Evolutionary conservation across 768 basidiomycete species (phyloP).

Genomic region (Rhodotorula paludigena): DNA sequence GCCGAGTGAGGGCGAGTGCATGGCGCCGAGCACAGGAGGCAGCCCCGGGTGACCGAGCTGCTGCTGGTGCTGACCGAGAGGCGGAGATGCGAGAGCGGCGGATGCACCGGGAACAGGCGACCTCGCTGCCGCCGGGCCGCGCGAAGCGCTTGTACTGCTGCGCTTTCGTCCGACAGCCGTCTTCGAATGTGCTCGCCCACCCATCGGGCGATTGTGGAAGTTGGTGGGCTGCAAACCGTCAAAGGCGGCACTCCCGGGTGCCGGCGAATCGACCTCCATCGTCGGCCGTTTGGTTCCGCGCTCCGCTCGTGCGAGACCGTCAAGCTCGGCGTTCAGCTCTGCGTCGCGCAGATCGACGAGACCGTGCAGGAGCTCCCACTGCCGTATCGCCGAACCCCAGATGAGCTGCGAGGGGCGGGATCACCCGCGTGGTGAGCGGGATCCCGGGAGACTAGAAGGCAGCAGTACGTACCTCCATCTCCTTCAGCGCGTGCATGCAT

Average conservation of each 20-base stretch:
- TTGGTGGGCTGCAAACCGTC: constrained; percentile 13
- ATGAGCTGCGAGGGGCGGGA: neutral
- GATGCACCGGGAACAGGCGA: too few relatives aligned
- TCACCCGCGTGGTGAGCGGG: too few relatives aligned
- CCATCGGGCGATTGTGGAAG: constrained; percentile 23
- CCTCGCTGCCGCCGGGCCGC: neutral
- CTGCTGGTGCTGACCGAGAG: too few relatives aligned
- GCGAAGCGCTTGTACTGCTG: neutral
- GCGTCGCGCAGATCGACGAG: constrained; percentile 39
- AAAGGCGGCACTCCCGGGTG: neutral
- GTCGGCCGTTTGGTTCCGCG: constrained; percentile 30
- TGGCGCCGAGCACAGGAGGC: too few relatives aligned
- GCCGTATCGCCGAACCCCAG: constrained; percentile 30
- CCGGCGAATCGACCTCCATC: constrained; percentile 25
- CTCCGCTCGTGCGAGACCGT: neutral
- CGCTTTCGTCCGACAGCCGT: constrained; percentile 2
- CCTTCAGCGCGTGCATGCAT: constrained; percentile 40
- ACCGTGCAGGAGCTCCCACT: constrained; percentile 35
- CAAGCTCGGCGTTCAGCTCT: constrained; percentile 27
- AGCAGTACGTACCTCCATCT: constrained; percentile 35
- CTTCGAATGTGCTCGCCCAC: neutral
- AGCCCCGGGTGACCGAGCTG: too few relatives aligned
- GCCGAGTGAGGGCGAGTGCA: too few relatives aligned
- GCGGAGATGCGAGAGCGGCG: too few relatives aligned
- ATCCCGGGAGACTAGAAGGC: neutral